Percentiles rank a stretch among this genome's conserved stretches.
Conservation (phyloP, 306 rosid species). For the Aeschynomene evenia region DNA sequence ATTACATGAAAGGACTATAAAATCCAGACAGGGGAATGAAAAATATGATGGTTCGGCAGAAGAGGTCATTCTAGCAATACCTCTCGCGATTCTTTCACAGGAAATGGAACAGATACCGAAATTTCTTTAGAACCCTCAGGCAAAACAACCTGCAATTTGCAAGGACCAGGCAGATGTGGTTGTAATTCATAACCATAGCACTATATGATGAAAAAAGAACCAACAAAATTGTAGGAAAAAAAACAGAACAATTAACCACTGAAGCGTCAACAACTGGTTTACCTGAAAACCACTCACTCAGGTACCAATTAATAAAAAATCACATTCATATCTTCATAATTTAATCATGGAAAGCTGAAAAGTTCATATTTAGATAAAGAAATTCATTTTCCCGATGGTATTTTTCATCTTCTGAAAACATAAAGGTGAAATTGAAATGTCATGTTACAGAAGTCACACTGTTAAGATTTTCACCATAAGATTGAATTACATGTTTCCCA, state of each 20-base stretch:
- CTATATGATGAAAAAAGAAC: background rate
- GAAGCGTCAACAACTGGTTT: background rate
- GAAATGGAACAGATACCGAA: constrained; percentile 71
- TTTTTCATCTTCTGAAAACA: background rate
- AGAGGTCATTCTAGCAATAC: constrained; percentile 41
- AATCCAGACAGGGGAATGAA: constrained; percentile 24
- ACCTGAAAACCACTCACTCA: background rate
- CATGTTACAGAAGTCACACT: constrained; percentile 12
- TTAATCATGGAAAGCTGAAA: constrained; percentile 5
- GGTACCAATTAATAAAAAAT: background rate
- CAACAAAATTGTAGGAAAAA: constrained; percentile 5
- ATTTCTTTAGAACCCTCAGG: constrained; percentile 90
- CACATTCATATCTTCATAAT: constrained; percentile 2
- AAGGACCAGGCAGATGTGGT: constrained; percentile 26
- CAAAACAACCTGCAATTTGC: constrained; percentile 81
- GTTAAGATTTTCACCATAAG: background rate
- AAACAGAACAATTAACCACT: constrained; percentile 1
- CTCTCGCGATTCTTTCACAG: constrained; percentile 76
- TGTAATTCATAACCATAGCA: constrained; percentile 20
- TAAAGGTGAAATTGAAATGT: constrained; percentile 3
- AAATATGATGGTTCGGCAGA: constrained; percentile 1
- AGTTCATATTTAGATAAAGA: constrained; percentile 10
- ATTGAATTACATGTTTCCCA: constrained; percentile 19
- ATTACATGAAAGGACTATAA: constrained; percentile 27
- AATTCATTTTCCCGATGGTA: background rate